Base-by-base conservation (phyloP, 495 filamentous ascomycete genomes). In the Tuber microsphaerosporum region DNA sequence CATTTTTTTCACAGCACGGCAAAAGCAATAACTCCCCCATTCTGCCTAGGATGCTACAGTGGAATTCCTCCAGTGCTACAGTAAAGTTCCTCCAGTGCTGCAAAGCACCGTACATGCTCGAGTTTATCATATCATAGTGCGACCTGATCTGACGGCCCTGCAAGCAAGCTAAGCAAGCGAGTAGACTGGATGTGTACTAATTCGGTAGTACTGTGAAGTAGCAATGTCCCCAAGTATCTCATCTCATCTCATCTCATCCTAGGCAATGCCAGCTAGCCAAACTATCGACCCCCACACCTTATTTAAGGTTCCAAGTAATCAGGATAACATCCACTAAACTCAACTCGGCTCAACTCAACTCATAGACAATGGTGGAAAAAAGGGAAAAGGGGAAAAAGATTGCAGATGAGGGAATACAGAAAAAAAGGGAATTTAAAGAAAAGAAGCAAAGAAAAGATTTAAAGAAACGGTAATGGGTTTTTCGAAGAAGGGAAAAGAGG, bases 401-500 rank as follows among this genome's bases (percentile, higher is more conserved):
- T 65, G 31, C 26, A 6, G 51, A 26, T 61, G 51, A 17, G 26
- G 56, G 56, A 31, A 65, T 65, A 19, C 22, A 22, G n/a, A 16
- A 65, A 65, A 65, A 65, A 65, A 17, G 14, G 5, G 2, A 34
- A 31, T 12, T 12, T 34, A 31, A 31, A 34, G 14, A 16, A 5
- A 34, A 34, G 31, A 31, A 31, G 56, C 39, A 41, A 7, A 34
- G 9, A 65, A 65, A 65, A 16, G 34, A 34, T 65, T 65, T 65
- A 16, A 31, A 16, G 56, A 34, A 34, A 19, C 12, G 31, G 10
- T 14, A 6, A 65, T 65, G 16, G 56, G 31, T 31, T 26, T 61
- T 14, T 71, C 43, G 34, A 31, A 31, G 8, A 75, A 45, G 16
- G 48, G 12, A 79, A 75, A 56, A 46, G 72, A 51, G 43, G 19